phyloP scores from a whole-genome alignment of 2,329 filamentous ascomycete genomes.

The Penicillium sp. region DNA sequence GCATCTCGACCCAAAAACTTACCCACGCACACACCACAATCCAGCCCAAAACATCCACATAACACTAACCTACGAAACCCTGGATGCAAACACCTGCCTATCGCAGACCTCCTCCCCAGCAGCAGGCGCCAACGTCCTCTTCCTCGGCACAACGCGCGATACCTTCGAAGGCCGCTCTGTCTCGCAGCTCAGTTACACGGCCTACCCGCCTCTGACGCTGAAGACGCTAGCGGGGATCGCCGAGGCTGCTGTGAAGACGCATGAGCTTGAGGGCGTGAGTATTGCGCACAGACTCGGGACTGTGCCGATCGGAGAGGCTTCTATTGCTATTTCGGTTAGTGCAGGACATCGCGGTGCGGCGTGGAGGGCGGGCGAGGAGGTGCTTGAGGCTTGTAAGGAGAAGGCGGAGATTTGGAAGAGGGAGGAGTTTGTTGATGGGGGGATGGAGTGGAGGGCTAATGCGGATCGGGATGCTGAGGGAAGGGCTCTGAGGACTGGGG shows the following conservation, averaged over 20 bases:
- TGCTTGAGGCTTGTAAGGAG: constrained; percentile 80
- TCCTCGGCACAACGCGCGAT: constrained; percentile 47
- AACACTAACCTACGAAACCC: constrained; percentile 42
- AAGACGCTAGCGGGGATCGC: constrained; percentile 43
- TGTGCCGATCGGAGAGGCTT: constrained; percentile 89
- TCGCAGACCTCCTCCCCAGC: constrained; percentile 40
- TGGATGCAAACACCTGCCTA: constrained; percentile 37
- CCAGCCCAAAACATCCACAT: constrained; percentile 40
- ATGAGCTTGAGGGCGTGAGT: constrained; percentile 69
- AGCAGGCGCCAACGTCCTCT: constrained; percentile 47
- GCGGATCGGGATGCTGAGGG: constrained; percentile 63
- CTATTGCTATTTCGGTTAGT: constrained; percentile 83
- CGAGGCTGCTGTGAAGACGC: constrained; percentile 50
- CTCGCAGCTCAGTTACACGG: constrained; percentile 45
- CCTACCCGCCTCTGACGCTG: constrained; percentile 43
- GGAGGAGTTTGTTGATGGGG: constrained; percentile 77
- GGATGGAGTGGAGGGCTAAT: constrained; percentile 81
- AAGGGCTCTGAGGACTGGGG: constrained; percentile 11
- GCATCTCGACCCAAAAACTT: constrained; percentile 41
- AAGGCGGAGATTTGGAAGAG: constrained; percentile 93
- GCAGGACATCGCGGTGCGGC: constrained; percentile 78
- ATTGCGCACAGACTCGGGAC: constrained; percentile 81
- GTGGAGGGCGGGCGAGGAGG: constrained; percentile 86
- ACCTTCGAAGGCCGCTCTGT: constrained; percentile 43
- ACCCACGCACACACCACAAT: constrained; percentile 37